Base-by-base conservation (phyloP, 306 rosid genomes). In the Vicia villosa region DNA sequence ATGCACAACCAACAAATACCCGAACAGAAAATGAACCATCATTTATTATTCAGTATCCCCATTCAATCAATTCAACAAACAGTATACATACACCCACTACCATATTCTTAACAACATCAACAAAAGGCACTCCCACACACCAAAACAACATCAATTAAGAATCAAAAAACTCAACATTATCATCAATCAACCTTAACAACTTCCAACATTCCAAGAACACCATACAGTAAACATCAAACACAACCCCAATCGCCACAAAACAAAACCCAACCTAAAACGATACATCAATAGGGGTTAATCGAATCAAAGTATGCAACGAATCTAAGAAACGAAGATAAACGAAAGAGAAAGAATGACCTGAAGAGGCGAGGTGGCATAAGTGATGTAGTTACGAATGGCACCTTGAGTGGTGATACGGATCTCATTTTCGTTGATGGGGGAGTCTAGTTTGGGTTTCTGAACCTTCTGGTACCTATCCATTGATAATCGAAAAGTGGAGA, bases 391-490 rank as follows among this genome's bases (percentile, higher is more conserved):
- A 24, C 98, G 81, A 75, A 93, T 93, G 36, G 90, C 96, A 67
- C 98, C 98, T 69, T 93, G 98, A n/a, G 96, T 83, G 4, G 98
- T 93, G 91, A 93, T 90, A n/a, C 98, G 85, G 88, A 90, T 87
- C 86, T 90, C 96, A 64, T 90, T 90, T 74, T 82, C 94, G 71
- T 83, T 87, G 81, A 93, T 88, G 19, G 98, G 96, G 36, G 86
- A 78, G 45, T 90, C 96, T 0, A 85, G 91, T 73, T 86, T 93
- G 0, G 96, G 90, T 70, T 85, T 93, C 76, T 93, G 93, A 6
- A 93, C 98, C 68, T 87, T 88, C 87, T 87, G 96, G 76, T 90
- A 93, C 83, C 96, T 86, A 63, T 93, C 96, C 98, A 93, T 93
- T 81, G 78, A 58, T 77, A 19, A 1, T 54, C 65, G 64, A 41